phyloP scores from a whole-genome alignment of 768 basidiomycete genomes.

The Coprinellus micaceus region DNA sequence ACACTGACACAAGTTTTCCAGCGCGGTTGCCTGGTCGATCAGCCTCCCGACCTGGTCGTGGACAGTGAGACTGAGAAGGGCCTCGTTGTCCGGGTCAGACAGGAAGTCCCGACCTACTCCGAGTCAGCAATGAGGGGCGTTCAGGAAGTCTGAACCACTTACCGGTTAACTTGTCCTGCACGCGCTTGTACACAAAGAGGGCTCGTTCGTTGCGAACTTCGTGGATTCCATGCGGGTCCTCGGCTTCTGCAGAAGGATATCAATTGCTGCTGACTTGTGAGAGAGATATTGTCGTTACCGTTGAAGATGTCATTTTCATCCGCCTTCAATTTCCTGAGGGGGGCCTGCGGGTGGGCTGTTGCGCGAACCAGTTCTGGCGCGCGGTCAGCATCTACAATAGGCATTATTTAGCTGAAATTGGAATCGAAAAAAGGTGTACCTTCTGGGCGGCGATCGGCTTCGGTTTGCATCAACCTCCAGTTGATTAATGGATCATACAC shows the following conservation, averaged over 20 bases:
- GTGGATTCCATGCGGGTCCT: conserved; percentile 58
- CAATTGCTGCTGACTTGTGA: neutral
- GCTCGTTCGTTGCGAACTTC: conserved; percentile 92
- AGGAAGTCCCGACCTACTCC: conserved; percentile 78
- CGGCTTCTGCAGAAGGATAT: conserved; percentile 28
- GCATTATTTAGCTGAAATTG: conserved; percentile 28
- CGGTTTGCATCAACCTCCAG: conserved; percentile 89
- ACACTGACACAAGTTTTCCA: conserved; percentile 95
- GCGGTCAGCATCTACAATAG: conserved; percentile 43
- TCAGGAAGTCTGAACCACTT: too few species aligned
- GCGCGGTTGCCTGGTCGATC: conserved; percentile 86
- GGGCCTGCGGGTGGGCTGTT: conserved; percentile 74
- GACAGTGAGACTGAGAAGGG: conserved; percentile 57
- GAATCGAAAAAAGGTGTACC: conserved; percentile 35
- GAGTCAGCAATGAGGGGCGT: neutral
- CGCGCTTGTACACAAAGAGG: conserved; percentile 88
- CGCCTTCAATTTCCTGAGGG: conserved; percentile 76
- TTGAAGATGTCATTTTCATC: conserved; percentile 95
- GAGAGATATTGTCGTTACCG: conserved; percentile 42
- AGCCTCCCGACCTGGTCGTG: conserved; percentile 85
- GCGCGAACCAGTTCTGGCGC: conserved; percentile 63
- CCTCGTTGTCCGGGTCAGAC: conserved; percentile 55
- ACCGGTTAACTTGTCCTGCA: conserved; percentile 94
- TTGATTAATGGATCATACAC: conserved; percentile 98
- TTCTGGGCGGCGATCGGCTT: conserved; percentile 70